These are phyloP conservation scores for Hypoxylon rubiginosum DNA, from an alignment of 2,329 filamentous ascomycete species.

Conservation along the genomic window DNA sequence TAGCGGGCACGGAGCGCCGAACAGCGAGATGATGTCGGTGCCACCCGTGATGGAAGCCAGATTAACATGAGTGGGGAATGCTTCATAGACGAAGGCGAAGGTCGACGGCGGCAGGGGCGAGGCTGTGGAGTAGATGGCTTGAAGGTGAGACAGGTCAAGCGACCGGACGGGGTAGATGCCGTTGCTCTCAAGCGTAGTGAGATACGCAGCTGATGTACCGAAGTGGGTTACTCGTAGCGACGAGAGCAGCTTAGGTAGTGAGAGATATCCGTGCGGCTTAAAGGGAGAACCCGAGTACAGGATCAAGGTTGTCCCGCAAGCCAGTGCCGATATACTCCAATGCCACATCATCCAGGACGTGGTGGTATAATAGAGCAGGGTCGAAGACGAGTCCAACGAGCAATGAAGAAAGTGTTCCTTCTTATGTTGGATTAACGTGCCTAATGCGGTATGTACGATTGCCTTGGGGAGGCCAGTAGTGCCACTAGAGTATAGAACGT, in stretches of 20 bases:
- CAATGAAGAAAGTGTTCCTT: constrained; percentile 94
- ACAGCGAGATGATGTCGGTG: constrained; percentile 96
- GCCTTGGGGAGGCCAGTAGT: constrained; percentile 91
- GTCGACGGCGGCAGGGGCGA: constrained; percentile 93
- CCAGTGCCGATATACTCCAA: constrained; percentile 90
- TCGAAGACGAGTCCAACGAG: constrained; percentile 78
- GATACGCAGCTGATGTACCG: constrained; percentile 93
- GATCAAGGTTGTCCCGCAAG: constrained; percentile 84
- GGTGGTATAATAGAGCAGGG: constrained; percentile 93
- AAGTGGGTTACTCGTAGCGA: constrained; percentile 90
- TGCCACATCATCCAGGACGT: constrained; percentile 99
- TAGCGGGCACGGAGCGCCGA: constrained; percentile 85
- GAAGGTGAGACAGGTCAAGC: constrained; percentile 73
- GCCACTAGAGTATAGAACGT: constrained; percentile 93
- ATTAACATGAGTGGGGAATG: constrained; percentile 85
- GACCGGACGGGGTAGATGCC: constrained; percentile 69
- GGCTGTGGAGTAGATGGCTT: constrained; percentile 93
- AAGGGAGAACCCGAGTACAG: constrained; percentile 96
- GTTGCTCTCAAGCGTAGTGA: constrained; percentile 89
- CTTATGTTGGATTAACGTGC: constrained; percentile 95
- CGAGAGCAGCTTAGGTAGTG: constrained; percentile 85
- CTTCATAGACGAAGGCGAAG: constrained; percentile 88
- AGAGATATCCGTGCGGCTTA: constrained; percentile 80
- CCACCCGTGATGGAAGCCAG: constrained; percentile 95
- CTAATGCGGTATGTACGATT: constrained; percentile 91